Evolutionary conservation across 805 yeast species (phyloP), one percentile per base, ranked within the genome.

Genomic region (Maudiozyma turicensis): DNA sequence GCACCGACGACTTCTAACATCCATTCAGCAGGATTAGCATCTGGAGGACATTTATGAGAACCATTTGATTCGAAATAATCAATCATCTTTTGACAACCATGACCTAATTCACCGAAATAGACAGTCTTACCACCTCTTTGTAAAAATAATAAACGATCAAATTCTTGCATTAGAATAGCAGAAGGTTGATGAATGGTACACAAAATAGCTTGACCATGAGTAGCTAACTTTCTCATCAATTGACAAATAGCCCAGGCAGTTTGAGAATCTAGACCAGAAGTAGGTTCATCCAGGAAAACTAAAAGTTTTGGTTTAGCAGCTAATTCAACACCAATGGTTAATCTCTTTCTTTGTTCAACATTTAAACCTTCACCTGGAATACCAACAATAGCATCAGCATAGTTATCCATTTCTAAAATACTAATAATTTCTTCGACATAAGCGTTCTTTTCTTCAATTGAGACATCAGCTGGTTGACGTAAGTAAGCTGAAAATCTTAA

Each of bases 21-120:
- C 93, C 95, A 88, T 70, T 86, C 95, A 11, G 90, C 91, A 31
- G 91, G 91, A 56, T 84, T 84, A 7, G 86, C 88, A 40, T 73
- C 72, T 8, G 72, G 68, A 14, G 90, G 88, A 69, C 90, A 84
- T 48, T 71, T 70, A 31, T 73, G 75, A 40, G 89, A 79, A 50
- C 88, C 89, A 54, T 82, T 65, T 5, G 65, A 61, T 63, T 84
- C 88, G 58, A 84, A 83, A 61, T 84, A 84, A 48, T 76, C 67
- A 51, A 82, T 81, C 69, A 84, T 71, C 5, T 78, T 72, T 42
- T 63, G 61, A 56, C 78, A 80, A 56, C 80, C 75, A 39, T 73
- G 65, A 48, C 91, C 90, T 44, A 62, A 53, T 45, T 82, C 85
- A 52, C 90, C 91, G 63, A 83, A 84, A 66, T 84, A 84, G 37